Base-by-base conservation (phyloP, 2,329 filamentous ascomycete genomes). In the Aspergillus carbonarius region DNA sequence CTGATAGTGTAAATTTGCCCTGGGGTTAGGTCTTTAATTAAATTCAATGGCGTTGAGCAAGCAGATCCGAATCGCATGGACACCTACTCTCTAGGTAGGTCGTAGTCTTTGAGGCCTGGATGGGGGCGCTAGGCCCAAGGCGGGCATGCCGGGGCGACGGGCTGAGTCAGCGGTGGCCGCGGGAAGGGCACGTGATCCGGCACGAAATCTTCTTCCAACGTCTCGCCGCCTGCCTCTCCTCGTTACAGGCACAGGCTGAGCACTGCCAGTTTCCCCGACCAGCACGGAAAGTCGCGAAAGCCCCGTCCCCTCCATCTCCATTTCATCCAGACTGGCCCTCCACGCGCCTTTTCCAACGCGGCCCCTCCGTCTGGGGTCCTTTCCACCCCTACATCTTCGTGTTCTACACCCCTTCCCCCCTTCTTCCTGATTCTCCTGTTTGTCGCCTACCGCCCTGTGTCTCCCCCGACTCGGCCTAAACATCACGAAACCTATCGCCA, bases 301-400 rank as follows among this genome's bases (percentile, higher is more conserved):
- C 66, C 68, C 69, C 68, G 69, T 71, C 69, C 68, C 71, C 69
- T 71, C 71, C 71, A 74, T 73, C 74, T 65, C 68, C 70, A 70
- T 73, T 71, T 70, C 71, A 71, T 73, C 71, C 62, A 69, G 65
- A 69, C 63, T 66, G 62, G 48, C 54, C 67, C 66, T 60, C 65
- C 67, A 71, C 73, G 69, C 72, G 68, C 70, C 65, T 60, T 66
- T 62, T 64, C 52, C 67, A 64, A 67, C 73, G 65, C 68, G 64
- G 62, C 60, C 59, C 62, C 63, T 63, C 58, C 54, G 57, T 62
- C 63, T 60, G 56, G 63, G 62, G 63, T 55, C 60, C 62, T 57
- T 60, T 60, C 63, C 53, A 47, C 60, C 62, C 48, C 42, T 53
- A 59, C 52, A 54, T 54, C 59, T 58, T 67, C 63, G 60, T 64